Percentiles rank a stretch among this genome's conserved stretches.
These are phyloP conservation scores for Macroventuria anomochaeta DNA, from an alignment of 2,329 filamentous ascomycete genomes.

Conservation along the genomic window DNA sequence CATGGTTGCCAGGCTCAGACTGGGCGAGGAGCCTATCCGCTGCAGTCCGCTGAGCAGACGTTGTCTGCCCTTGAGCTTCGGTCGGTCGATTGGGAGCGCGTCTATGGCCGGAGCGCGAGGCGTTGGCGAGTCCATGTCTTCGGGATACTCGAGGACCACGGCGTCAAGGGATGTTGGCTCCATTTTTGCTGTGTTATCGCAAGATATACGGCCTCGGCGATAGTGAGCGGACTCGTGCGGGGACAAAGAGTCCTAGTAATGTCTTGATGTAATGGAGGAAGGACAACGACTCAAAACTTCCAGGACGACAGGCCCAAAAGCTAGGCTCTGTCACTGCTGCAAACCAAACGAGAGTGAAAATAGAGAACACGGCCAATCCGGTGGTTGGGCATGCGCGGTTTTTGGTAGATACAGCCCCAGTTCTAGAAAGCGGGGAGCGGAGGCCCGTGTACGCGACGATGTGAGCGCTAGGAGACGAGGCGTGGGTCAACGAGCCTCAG, in stretches of 20 bases:
- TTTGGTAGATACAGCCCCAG: slow-evolving; percentile 26
- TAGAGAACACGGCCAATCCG: slow-evolving; percentile 21
- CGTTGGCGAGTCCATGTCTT: slow-evolving; percentile 23
- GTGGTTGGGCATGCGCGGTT: slow-evolving; percentile 35
- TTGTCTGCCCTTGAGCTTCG: slow-evolving; percentile 71
- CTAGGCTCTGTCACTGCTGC: slow-evolving; percentile 2
- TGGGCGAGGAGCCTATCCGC: slow-evolving; percentile 81
- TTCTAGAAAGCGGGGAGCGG: slow-evolving; percentile 33
- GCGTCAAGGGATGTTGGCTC: slow-evolving; percentile 49
- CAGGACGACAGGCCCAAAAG: slow-evolving; percentile 1
- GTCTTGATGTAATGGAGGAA: slow-evolving; percentile 1
- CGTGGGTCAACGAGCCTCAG: slow-evolving; percentile 15
- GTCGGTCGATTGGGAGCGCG: slow-evolving; percentile 42
- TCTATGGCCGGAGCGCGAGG: slow-evolving; percentile 29
- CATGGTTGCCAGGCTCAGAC: slow-evolving; percentile 70
- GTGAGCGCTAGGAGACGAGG: slow-evolving; percentile 20
- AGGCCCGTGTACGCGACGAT: slow-evolving; percentile 9
- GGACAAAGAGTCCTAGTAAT: slow-evolving; percentile 14
- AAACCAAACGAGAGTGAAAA: slow-evolving; percentile 13
- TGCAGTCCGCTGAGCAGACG: slow-evolving; percentile 76
- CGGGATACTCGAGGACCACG: slow-evolving; percentile 42
- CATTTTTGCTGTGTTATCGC: slow-evolving; percentile 30
- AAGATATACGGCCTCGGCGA: slow-evolving; percentile 12
- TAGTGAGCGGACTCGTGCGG: slow-evolving; percentile 13
- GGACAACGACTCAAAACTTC: not conserved